Conservation (phyloP, 495 filamentous ascomycete species). For the Neurospora sp. region DNA sequence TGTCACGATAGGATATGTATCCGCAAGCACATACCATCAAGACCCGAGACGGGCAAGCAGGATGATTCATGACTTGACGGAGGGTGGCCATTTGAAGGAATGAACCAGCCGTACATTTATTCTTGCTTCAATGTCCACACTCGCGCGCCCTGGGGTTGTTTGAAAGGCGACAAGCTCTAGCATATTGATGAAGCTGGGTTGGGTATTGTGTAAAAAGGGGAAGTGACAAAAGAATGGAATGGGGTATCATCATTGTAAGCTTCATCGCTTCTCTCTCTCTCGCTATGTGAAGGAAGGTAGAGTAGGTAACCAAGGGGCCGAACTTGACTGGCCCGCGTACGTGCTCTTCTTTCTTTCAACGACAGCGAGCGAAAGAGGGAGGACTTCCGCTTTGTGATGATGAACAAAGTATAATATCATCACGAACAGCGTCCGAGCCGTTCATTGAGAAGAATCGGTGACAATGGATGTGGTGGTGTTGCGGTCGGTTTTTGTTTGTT, state of each 20-base stretch:
- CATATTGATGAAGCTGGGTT: slow-evolving; percentile 33
- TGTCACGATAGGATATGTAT: neutral
- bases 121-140: slow-evolving; percentile 49
- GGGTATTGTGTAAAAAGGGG: neutral
- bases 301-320: neutral
- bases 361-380: neutral
- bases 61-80: slow-evolving; percentile 14
- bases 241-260: neutral
- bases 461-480: neutral
- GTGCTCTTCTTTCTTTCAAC: neutral
- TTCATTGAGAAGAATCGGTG: neutral
- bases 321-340: neutral
- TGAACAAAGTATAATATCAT: neutral
- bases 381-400: neutral
- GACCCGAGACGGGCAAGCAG: slow-evolving; percentile 3
- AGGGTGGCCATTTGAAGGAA: slow-evolving; percentile 11
- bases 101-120: slow-evolving; percentile 9
- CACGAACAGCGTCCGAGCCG: neutral
- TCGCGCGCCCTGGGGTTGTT: slow-evolving; percentile 31
- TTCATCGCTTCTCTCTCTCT: neutral
- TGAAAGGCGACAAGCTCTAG: slow-evolving; percentile 43
- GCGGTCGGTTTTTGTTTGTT: neutral
- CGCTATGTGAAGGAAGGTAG: neutral
- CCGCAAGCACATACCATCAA: slow-evolving; percentile 8
- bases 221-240: too few relatives aligned